A percentile compares a stretch with the other conserved stretches of the same genome.
phyloP scores from a whole-genome alignment of 495 filamentous ascomycete genomes.

The Penicillium soppii region DNA sequence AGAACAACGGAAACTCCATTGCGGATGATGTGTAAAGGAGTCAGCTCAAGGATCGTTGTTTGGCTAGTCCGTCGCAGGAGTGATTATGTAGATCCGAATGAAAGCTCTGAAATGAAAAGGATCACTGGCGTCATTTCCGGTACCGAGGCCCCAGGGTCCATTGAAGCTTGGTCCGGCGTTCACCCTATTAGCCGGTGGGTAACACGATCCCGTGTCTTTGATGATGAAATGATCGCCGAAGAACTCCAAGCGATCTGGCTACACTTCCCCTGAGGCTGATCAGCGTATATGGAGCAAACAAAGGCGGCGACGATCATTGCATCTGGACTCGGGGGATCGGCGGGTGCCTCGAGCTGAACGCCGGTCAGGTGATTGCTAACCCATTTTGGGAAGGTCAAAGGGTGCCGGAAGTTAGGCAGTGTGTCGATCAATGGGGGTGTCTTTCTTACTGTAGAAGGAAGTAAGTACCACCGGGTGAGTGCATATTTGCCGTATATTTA shows the following conservation, averaged over 20 bases:
- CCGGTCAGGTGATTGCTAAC: neutral
- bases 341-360: neutral
- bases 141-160: neutral
- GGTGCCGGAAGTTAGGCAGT: neutral
- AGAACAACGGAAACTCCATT: too few species aligned
- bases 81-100: too few species aligned
- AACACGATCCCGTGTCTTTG: neutral
- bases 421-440: neutral
- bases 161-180: too few species aligned
- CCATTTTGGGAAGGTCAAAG: conserved; percentile 5
- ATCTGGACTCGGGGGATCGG: conserved; percentile 4
- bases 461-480: neutral
- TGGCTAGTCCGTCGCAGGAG: too few species aligned
- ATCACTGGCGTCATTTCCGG: too few species aligned
- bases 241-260: neutral
- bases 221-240: conserved; percentile 3
- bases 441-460: neutral
- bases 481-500: too few species aligned
- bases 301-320: conserved; percentile 1
- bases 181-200: neutral
- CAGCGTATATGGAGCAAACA: neutral
- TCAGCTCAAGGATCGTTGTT: too few species aligned
- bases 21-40: too few species aligned
- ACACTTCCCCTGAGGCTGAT: neutral
- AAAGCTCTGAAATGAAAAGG: too few species aligned